phyloP scores from a whole-genome alignment of 805 yeast genomes.

The Phaffomyces thermotolerans region DNA sequence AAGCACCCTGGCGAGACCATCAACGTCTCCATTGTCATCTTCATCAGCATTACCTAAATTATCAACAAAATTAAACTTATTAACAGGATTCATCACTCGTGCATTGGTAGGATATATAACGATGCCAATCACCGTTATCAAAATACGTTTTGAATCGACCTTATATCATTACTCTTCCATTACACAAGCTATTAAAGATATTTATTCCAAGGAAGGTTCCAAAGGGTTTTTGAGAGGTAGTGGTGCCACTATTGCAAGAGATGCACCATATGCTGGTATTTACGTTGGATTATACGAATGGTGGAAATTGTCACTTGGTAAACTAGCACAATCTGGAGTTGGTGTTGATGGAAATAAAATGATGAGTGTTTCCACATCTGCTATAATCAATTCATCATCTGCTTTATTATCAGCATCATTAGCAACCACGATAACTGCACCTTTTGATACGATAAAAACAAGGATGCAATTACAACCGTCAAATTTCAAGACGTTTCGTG shows the following conservation, averaged over 20 bases:
- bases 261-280: slow-evolving; percentile 94
- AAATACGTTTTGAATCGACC: slow-evolving; percentile 84
- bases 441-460: slow-evolving; percentile 91
- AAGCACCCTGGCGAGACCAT: slow-evolving; percentile 33
- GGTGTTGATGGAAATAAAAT: neutral
- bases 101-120: slow-evolving; percentile 78
- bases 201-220: slow-evolving; percentile 45
- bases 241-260: slow-evolving; percentile 80
- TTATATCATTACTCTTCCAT: slow-evolving; percentile 63
- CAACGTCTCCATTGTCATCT: slow-evolving; percentile 8
- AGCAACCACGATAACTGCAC: slow-evolving; percentile 85
- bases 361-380: slow-evolving; percentile 33
- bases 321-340: neutral
- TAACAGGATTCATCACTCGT: slow-evolving; percentile 73
- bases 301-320: slow-evolving; percentile 52
- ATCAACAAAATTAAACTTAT: slow-evolving; percentile 57
- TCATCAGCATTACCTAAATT: slow-evolving; percentile 60
- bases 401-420: slow-evolving; percentile 73
- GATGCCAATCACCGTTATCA: slow-evolving; percentile 91
- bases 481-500: slow-evolving; percentile 34
- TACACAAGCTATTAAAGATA: slow-evolving; percentile 49
- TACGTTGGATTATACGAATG: slow-evolving; percentile 82
- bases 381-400: slow-evolving; percentile 61
- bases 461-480: slow-evolving; percentile 70
- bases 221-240: slow-evolving; percentile 81